Evolutionary conservation across 2,329 filamentous ascomycete genomes (phyloP), one percentile per base, ranked within the genome.

Genomic region (Fusarium aywerte): DNA sequence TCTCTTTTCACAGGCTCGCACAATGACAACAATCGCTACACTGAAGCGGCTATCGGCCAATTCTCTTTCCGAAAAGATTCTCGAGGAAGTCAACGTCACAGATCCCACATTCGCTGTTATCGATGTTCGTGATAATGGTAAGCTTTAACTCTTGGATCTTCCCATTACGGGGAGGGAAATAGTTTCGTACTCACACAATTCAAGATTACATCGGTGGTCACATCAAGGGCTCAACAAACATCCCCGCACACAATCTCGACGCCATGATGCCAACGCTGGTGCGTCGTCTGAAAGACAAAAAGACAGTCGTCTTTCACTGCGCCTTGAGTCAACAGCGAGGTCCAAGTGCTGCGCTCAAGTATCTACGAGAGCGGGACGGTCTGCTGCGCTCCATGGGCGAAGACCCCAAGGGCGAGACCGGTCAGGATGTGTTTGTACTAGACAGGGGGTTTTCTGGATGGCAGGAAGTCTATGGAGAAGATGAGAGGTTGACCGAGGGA

Each of bases 301-400:
- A 96, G 56, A 90, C 86, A 12, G 93, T 99, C 15, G 87, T 99
- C 2, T 99, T 99, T 78, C 96, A 99, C 81, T 99, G 96, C 79
- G 91, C 92, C 18, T 82, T 98, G 55, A 95, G 91, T 70, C 96
- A 98, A 81, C 91, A 97, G 80, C 85, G 96, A 1, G 96, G 96
- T 0, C 96, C 96, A 0, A 86, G 86, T 49, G 93, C 95, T 5
- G 96, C 96, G 5, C 80, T 97, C 70, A 84, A 85, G 73, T 98
- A 97, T 77, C 71, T 94, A 62, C 82, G 91, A 33, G 91, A 93
- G 80, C 83, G 88, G 44, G 88, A 90, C 69, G 81, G 84, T 15
- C 61, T 82, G 20, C 58, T 82, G 18, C 75, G 63, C 58, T 57
- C 58, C 18, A 67, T 76, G 54, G 74, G 73, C 10, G 72, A 80